phyloP scores from a whole-genome alignment of 2,329 filamentous ascomycete species.

The Onygenales sp. region DNA sequence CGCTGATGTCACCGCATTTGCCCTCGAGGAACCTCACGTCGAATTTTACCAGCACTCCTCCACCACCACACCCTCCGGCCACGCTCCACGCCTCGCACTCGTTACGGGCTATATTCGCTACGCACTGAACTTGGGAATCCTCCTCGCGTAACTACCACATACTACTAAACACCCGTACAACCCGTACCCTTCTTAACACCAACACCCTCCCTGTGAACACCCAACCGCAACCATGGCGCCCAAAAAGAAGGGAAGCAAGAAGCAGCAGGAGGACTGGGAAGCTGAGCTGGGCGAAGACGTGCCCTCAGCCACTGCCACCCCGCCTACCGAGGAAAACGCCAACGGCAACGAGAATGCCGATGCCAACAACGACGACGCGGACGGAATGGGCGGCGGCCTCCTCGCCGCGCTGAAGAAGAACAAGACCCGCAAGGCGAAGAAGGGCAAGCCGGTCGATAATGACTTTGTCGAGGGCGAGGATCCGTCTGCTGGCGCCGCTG shows the following conservation, averaged over 20 bases:
- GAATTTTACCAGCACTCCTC: slow-evolving; percentile 2
- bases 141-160: too few relatives aligned
- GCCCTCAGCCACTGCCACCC: slow-evolving; percentile 38
- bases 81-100: neutral
- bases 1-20: slow-evolving; percentile 2
- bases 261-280: slow-evolving; percentile 86
- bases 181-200: too few relatives aligned
- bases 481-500: slow-evolving; percentile 27
- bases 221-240: slow-evolving; percentile 57
- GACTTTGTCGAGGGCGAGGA: slow-evolving; percentile 65
- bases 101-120: neutral
- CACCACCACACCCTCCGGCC: neutral
- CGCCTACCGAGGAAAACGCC: slow-evolving; percentile 34
- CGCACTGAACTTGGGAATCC: neutral
- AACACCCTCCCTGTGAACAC: too few relatives aligned
- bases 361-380: slow-evolving; percentile 41
- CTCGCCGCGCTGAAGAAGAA: slow-evolving; percentile 76
- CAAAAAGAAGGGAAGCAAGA: slow-evolving; percentile 91
- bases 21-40: slow-evolving; percentile 2
- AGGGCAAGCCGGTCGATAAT: slow-evolving; percentile 63
- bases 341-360: slow-evolving; percentile 26
- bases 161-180: too few relatives aligned
- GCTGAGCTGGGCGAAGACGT: slow-evolving; percentile 73
- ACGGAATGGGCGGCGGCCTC: slow-evolving; percentile 53
- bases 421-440: slow-evolving; percentile 82